These are phyloP conservation scores for Aureobasidium sp. DNA, from an alignment of 2,329 filamentous ascomycete genomes.

Conservation along the genomic window DNA sequence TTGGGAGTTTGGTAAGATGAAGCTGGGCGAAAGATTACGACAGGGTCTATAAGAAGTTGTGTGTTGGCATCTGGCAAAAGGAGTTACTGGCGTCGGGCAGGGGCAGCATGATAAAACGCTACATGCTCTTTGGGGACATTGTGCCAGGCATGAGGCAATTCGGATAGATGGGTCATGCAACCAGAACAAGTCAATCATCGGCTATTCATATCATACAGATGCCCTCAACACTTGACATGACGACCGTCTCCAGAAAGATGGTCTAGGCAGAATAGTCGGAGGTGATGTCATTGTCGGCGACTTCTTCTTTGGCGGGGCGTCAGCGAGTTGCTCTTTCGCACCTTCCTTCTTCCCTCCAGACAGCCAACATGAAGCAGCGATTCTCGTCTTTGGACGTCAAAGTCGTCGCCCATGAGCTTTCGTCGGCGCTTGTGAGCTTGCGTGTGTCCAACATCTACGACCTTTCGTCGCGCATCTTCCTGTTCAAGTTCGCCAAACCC, in stretches of 20 bases:
- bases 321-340: neutral
- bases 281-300: slow-evolving; percentile 11
- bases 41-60: slow-evolving; percentile 58
- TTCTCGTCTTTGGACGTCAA: slow-evolving; percentile 76
- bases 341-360: neutral
- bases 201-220: neutral
- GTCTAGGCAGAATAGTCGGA: too few species aligned
- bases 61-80: slow-evolving; percentile 9
- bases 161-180: neutral
- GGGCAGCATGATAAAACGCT: slow-evolving; percentile 7
- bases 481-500: slow-evolving; percentile 90
- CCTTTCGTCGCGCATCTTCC: slow-evolving; percentile 88
- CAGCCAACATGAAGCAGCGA: slow-evolving; percentile 61
- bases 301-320: slow-evolving; percentile 6
- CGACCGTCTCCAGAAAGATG: too few species aligned
- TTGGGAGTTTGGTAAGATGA: slow-evolving; percentile 87
- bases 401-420: slow-evolving; percentile 93
- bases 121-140: slow-evolving; percentile 7
- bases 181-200: neutral
- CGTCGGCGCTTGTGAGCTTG: slow-evolving; percentile 64
- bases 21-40: slow-evolving; percentile 83
- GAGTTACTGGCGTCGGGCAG: slow-evolving; percentile 13
- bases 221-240: too few species aligned
- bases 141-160: neutral
- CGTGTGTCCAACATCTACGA: slow-evolving; percentile 94